These are phyloP conservation scores for Linnemannia elongata DNA, from an alignment of 192 early-diverging fungal species.

Conservation along the genomic window DNA sequence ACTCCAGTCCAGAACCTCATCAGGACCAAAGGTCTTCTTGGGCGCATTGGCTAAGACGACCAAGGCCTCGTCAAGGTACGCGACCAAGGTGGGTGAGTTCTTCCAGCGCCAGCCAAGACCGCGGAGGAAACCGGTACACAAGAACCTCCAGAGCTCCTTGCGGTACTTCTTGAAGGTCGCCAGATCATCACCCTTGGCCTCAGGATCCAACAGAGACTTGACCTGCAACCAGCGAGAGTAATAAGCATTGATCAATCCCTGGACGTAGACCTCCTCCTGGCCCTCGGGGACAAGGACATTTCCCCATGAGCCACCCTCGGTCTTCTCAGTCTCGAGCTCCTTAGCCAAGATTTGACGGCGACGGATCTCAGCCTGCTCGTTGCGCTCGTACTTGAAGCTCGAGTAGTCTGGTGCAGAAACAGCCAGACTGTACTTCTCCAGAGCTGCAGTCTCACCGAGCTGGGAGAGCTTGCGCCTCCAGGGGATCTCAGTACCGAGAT, in stretches of 20 bases:
- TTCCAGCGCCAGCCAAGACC: constrained; percentile 49
- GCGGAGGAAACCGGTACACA: not conserved
- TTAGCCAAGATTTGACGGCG: constrained; percentile 16
- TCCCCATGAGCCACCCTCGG: constrained; percentile 34
- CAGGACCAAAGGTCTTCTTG: constrained; percentile 14
- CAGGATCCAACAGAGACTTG: constrained; percentile 25
- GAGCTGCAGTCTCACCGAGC: constrained; percentile 20
- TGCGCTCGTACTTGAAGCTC: constrained; percentile 4
- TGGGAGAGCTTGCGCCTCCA: constrained; percentile 25
- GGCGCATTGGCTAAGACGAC: constrained; percentile 12
- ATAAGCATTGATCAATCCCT: constrained; percentile 15
- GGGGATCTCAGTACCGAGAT: constrained; percentile 30
- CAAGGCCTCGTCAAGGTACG: constrained; percentile 18
- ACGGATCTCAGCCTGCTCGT: constrained; percentile 28
- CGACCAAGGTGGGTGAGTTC: constrained; percentile 33
- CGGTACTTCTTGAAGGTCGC: constrained; percentile 21
- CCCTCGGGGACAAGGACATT: constrained; percentile 17
- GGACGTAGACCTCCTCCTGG: constrained; percentile 26
- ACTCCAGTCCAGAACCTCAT: constrained; percentile 33
- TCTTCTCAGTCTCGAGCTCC: constrained; percentile 1
- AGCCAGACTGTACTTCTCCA: constrained; percentile 9
- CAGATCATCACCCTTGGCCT: constrained; percentile 23
- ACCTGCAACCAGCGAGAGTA: constrained; percentile 37
- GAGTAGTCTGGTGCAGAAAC: constrained; percentile 8
- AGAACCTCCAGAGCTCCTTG: constrained; percentile 4